Conservation (phyloP, 345 rosid genomes). For the Murraya paniculata region DNA sequence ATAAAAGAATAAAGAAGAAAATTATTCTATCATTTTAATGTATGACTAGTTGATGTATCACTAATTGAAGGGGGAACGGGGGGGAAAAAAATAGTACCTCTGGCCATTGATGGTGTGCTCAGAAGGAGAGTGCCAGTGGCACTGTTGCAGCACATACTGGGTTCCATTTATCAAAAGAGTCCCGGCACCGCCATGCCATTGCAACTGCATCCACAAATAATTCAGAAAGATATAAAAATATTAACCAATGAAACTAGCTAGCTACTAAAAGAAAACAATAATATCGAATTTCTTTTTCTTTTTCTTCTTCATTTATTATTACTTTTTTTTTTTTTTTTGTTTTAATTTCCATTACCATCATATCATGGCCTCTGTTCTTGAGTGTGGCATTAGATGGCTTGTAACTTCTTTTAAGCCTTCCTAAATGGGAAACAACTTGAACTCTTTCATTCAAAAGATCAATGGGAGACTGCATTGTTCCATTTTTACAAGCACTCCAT, state of each 20-base stretch:
- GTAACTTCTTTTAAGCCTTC: conserved; percentile 49
- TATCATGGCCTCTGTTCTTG: conserved; percentile 82
- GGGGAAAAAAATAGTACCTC: conserved; percentile 27
- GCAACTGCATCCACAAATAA: conserved; percentile 39
- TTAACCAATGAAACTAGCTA: no score
- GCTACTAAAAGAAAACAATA: background rate
- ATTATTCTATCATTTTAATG: background rate
- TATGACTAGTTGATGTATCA: no score
- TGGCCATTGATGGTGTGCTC: conserved; percentile 53
- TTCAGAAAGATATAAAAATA: background rate
- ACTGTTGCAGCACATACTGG: conserved; percentile 33
- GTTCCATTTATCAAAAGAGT: conserved; percentile 37
- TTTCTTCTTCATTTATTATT: no score
- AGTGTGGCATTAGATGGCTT: conserved; percentile 54
- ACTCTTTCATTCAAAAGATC: conserved; percentile 60
- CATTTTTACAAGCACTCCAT: conserved; percentile 61
- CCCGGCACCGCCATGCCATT: conserved; percentile 53
- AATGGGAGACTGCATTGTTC: conserved; percentile 83
- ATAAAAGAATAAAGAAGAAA: background rate
- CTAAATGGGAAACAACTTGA: conserved; percentile 43
- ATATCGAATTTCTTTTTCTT: background rate
- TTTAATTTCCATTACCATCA: conserved; percentile 43
- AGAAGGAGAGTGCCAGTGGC: conserved; percentile 67
- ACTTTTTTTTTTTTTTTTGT: no score
- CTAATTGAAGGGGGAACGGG: background rate